Conservation (phyloP, 1,284 basidiomycete genomes). For the Moesziomyces antarcticus region DNA sequence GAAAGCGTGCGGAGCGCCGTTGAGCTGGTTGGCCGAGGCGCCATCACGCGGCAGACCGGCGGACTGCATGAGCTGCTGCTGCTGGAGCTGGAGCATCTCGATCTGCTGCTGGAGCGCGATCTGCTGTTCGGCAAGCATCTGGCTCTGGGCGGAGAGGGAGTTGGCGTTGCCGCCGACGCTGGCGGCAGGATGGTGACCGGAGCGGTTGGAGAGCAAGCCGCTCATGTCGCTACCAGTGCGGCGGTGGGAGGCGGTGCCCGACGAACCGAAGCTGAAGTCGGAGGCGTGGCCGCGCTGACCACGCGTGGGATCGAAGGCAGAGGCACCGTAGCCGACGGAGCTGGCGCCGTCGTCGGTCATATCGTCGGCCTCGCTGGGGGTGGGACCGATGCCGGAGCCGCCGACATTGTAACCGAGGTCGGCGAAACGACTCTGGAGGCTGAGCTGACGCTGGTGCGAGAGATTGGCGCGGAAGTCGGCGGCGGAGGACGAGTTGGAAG, state of each 20-base stretch:
- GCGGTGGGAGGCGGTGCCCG: slow-evolving; percentile 43
- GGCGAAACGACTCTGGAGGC: slow-evolving; percentile 56
- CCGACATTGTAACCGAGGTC: slow-evolving; percentile 57
- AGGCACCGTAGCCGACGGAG: slow-evolving; percentile 55
- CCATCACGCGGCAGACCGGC: slow-evolving; percentile 37
- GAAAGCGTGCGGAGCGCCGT: slow-evolving; percentile 22
- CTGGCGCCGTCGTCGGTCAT: slow-evolving; percentile 56
- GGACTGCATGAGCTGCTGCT: slow-evolving; percentile 68
- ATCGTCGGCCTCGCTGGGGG: slow-evolving; percentile 42
- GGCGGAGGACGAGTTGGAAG: slow-evolving; percentile 14
- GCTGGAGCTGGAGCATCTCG: slow-evolving; percentile 69
- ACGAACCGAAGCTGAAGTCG: slow-evolving; percentile 35
- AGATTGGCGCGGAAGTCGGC: slow-evolving; percentile 34
- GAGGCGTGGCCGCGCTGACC: slow-evolving; percentile 34
- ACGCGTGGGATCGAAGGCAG: slow-evolving; percentile 57
- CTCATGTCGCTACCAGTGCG: slow-evolving; percentile 59
- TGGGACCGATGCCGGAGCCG: slow-evolving; percentile 26
- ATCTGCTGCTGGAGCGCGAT: slow-evolving; percentile 70
- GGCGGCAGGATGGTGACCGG: slow-evolving; percentile 65
- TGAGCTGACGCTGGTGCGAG: slow-evolving; percentile 54
- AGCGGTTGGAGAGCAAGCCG: slow-evolving; percentile 32
- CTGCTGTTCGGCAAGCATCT: slow-evolving; percentile 70
- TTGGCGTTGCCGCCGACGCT: slow-evolving; percentile 82
- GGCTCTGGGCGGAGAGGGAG: slow-evolving; percentile 72
- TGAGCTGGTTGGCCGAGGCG: slow-evolving; percentile 17